These are phyloP conservation scores for Calonectria ilicicola DNA, from an alignment of 2,329 filamentous ascomycete species.

Conservation along the genomic window DNA sequence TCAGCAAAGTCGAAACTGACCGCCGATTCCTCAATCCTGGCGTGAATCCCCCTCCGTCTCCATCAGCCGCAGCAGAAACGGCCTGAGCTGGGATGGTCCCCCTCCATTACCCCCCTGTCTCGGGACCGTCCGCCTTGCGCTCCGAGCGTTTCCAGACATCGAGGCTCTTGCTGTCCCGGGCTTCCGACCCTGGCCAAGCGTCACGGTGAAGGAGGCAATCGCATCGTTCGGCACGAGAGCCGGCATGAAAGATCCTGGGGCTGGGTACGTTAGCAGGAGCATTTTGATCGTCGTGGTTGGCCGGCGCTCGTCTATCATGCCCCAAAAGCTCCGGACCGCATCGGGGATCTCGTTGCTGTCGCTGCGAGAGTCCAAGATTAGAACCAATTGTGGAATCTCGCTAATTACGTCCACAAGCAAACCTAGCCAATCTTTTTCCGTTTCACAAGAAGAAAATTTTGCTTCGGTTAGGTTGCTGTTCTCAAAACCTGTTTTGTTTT, in stretches of 20 bases:
- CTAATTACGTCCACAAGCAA: conserved; percentile 12
- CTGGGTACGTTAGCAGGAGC: conserved; percentile 21
- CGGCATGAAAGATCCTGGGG: conserved; percentile 6
- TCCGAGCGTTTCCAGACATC: conserved; percentile 11
- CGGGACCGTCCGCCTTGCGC: not conserved
- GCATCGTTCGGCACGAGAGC: conserved; percentile 11
- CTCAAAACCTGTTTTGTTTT: not conserved
- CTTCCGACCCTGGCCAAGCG: conserved; percentile 11
- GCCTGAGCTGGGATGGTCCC: conserved; percentile 21
- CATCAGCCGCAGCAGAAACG: conserved; percentile 21
- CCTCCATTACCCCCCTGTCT: conserved; percentile 13
- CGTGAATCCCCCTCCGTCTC: not conserved
- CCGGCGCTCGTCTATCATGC: not conserved
- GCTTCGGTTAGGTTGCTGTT: not conserved
- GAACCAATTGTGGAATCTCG: conserved; percentile 1
- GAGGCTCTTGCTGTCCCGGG: conserved; percentile 15
- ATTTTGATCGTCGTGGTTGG: conserved; percentile 14
- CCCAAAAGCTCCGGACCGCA: conserved; percentile 16
- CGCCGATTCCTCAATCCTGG: not conserved
- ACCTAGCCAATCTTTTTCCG: conserved; percentile 12
- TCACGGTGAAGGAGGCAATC: conserved; percentile 3
- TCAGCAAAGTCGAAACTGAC: not conserved
- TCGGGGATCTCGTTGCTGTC: not conserved
- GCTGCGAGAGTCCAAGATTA: conserved; percentile 19
- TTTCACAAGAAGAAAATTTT: conserved; percentile 15